Evolutionary conservation across 768 basidiomycete species (phyloP).

Genomic region (Lepiota venenata): DNA sequence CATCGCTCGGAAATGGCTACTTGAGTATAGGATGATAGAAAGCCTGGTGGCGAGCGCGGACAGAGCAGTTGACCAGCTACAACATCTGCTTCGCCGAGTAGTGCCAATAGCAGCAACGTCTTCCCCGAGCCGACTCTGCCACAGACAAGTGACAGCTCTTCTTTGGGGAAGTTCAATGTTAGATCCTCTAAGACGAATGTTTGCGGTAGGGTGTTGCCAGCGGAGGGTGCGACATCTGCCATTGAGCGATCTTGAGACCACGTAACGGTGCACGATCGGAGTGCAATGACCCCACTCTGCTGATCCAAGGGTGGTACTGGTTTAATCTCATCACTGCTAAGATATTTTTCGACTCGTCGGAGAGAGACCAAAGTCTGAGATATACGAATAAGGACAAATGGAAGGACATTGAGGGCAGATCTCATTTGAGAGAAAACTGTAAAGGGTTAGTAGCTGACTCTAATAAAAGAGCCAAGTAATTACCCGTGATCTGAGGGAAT

Average conservation of each 20-base stretch:
- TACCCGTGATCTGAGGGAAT: conserved; percentile 12
- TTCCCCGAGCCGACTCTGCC: conserved; percentile 91
- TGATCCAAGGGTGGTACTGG: conserved; percentile 53
- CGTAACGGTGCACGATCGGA: conserved; percentile 84
- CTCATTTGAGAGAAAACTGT: conserved; percentile 85
- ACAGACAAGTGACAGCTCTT: conserved; percentile 79
- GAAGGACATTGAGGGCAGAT: conserved; percentile 82
- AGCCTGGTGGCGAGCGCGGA: conserved; percentile 82
- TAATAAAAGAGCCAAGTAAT: not conserved
- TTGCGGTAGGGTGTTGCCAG: conserved; percentile 66
- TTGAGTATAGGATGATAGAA: conserved; percentile 57
- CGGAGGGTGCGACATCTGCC: conserved; percentile 44
- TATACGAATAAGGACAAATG: conserved; percentile 88
- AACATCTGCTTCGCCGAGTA: conserved; percentile 87
- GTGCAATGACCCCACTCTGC: conserved; percentile 59
- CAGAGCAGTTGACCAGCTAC: conserved; percentile 80
- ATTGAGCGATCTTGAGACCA: conserved; percentile 80
- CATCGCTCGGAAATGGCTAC: conserved; percentile 54
- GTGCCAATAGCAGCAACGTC: conserved; percentile 75
- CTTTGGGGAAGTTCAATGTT: conserved; percentile 71
- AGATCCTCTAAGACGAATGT: conserved; percentile 81
- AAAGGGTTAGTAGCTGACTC: not conserved
- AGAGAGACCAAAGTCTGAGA: conserved; percentile 84
- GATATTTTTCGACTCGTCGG: conserved; percentile 89
- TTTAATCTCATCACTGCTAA: conserved; percentile 68